Evolutionary conservation across 2,329 filamentous ascomycete species (phyloP).

Genomic region (Tolypocladium sp.): DNA sequence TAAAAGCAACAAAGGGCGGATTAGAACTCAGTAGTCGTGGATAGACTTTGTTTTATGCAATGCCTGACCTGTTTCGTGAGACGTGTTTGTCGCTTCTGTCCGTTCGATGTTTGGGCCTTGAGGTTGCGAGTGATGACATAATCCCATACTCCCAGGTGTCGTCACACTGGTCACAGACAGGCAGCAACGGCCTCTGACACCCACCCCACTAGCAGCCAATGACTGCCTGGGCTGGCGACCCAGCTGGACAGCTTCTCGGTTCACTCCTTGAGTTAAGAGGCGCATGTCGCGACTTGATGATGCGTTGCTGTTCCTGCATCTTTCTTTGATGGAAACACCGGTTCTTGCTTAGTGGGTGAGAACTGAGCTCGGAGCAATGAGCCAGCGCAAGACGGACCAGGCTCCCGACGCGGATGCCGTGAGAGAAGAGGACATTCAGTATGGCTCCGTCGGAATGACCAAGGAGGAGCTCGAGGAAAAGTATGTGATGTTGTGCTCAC

Average conservation of each 20-base stretch:
- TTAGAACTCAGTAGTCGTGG: background rate
- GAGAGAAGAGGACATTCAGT: conserved; percentile 44
- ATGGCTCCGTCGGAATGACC: conserved; percentile 28
- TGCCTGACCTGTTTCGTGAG: background rate
- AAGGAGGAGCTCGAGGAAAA: conserved; percentile 35
- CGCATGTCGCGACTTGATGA: background rate
- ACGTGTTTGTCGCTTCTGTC: background rate
- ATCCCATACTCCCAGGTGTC: background rate
- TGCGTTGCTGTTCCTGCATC: background rate
- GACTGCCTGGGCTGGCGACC: background rate
- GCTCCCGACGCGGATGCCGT: conserved; percentile 29
- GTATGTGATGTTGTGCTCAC: conserved; percentile 13
- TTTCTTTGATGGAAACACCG: background rate
- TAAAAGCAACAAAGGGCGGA: background rate
- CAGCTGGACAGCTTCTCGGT: background rate
- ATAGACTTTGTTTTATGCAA: background rate
- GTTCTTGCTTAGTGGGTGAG: background rate
- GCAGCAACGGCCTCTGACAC: background rate
- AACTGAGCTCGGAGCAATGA: background rate
- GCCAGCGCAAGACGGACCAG: conserved; percentile 1
- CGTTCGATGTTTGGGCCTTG: no score
- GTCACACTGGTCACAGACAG: background rate
- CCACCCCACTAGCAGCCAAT: background rate
- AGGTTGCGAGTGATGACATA: background rate
- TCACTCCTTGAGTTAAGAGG: background rate